These are phyloP conservation scores for Penicillium turbatum DNA, from an alignment of 495 filamentous ascomycete genomes.

Conservation along the genomic window DNA sequence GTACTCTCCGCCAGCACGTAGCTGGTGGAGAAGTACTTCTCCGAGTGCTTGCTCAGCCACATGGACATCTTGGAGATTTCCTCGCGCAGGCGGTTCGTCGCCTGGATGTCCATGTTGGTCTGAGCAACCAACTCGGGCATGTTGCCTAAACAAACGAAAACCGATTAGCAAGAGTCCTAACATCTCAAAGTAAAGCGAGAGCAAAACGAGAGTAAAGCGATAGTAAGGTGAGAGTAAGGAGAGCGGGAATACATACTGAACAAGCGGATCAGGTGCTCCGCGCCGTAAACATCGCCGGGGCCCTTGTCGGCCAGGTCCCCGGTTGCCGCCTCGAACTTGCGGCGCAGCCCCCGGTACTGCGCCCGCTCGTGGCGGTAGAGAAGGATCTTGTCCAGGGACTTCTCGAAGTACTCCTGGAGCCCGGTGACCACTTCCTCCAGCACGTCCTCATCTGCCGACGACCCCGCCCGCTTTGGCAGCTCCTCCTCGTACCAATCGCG, in stretches of 20 bases:
- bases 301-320: conserved; percentile 60
- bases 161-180: conserved; percentile 7
- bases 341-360: conserved; percentile 72
- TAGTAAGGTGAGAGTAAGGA: not conserved
- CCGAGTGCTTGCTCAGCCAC: conserved; percentile 72
- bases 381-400: conserved; percentile 75
- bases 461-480: conserved; percentile 55
- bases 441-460: conserved; percentile 67
- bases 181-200: not conserved
- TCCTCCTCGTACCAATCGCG: conserved; percentile 71
- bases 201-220: too few species aligned
- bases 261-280: conserved; percentile 82
- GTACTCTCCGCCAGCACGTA: conserved; percentile 68
- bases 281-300: conserved; percentile 79
- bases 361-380: conserved; percentile 88
- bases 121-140: conserved; percentile 93
- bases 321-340: conserved; percentile 52
- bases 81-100: conserved; percentile 78
- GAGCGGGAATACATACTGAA: conserved; percentile 59
- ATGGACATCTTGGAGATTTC: conserved; percentile 76
- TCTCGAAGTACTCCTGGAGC: conserved; percentile 87
- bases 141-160: conserved; percentile 53
- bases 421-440: conserved; percentile 84
- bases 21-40: conserved; percentile 68
- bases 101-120: conserved; percentile 94